phyloP scores from a whole-genome alignment of 169 alveolate genomes.

The Plasmodium reichenowi region DNA sequence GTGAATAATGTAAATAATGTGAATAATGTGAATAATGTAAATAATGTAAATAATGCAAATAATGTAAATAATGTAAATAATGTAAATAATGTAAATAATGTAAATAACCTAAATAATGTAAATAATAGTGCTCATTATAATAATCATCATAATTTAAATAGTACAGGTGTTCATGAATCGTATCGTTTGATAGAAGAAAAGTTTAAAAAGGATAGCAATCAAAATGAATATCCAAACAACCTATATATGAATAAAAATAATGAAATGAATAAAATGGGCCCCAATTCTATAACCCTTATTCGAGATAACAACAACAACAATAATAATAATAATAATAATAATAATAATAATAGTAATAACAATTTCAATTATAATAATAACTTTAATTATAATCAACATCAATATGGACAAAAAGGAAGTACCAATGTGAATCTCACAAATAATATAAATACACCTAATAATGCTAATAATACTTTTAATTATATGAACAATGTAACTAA shows the following conservation, averaged over 20 bases:
- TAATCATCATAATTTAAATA: too few species aligned
- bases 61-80: too few species aligned
- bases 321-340: background rate
- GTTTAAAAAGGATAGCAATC: constrained; percentile 13
- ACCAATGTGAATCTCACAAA: background rate
- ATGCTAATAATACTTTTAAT: background rate
- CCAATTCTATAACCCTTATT: background rate
- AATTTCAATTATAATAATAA: background rate
- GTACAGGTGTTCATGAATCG: background rate
- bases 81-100: background rate
- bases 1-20: too few species aligned
- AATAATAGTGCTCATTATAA: background rate
- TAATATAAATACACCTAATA: background rate
- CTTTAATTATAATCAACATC: constrained; percentile 3
- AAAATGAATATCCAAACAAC: constrained; percentile 8
- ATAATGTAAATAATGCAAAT: too few species aligned
- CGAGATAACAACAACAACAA: background rate
- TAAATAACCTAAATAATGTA: too few species aligned
- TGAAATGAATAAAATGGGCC: constrained; percentile 1
- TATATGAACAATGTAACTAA: background rate
- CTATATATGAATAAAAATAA: constrained; percentile 27
- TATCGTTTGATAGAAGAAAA: constrained; percentile 39
- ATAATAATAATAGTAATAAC: too few species aligned
- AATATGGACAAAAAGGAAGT: background rate
- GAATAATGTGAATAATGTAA: too few species aligned